Conservation (phyloP, 1,284 basidiomycete species). For the Rhodotorula sp. region DNA sequence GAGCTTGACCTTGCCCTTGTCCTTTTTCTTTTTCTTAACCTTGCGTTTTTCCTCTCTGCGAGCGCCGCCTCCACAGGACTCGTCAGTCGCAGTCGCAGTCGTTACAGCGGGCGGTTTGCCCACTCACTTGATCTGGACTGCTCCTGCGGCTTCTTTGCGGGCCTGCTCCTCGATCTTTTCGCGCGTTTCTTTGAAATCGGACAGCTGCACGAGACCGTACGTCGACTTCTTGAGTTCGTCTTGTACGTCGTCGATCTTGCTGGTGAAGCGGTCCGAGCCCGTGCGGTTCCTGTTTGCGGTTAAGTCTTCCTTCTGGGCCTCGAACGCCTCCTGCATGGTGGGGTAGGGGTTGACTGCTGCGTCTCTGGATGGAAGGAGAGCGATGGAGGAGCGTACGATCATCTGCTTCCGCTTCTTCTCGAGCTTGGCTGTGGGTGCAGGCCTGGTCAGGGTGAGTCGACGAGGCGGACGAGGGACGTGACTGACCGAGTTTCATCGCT, state of each 20-base stretch:
- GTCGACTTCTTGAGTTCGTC: conserved; percentile 90
- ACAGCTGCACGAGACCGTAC: conserved; percentile 85
- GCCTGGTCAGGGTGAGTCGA: neutral
- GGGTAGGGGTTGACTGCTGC: neutral
- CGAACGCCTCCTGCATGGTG: conserved; percentile 65
- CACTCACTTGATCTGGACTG: conserved; percentile 78
- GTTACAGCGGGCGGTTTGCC: neutral
- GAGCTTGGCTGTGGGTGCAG: conserved; percentile 49
- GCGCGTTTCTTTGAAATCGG: conserved; percentile 77
- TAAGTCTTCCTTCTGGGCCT: conserved; percentile 81
- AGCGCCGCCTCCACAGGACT: conserved; percentile 61
- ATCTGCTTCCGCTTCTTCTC: conserved; percentile 75
- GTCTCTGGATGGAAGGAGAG: neutral
- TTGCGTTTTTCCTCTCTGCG: conserved; percentile 56
- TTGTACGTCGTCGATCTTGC: conserved; percentile 91
- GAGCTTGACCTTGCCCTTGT: conserved; percentile 68
- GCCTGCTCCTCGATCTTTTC: conserved; percentile 91
- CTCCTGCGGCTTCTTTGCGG: conserved; percentile 76
- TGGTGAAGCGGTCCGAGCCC: conserved; percentile 73
- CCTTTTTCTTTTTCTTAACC: conserved; percentile 86
- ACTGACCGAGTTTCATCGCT: conserved; percentile 23
- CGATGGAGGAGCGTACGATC: conserved; percentile 55
- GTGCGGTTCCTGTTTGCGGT: conserved; percentile 53
- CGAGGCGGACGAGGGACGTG: neutral
- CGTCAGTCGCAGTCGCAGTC: conserved; percentile 54